Evolutionary conservation across 495 filamentous ascomycete genomes (phyloP).

Genomic region (Hypoxylon intermedium): DNA sequence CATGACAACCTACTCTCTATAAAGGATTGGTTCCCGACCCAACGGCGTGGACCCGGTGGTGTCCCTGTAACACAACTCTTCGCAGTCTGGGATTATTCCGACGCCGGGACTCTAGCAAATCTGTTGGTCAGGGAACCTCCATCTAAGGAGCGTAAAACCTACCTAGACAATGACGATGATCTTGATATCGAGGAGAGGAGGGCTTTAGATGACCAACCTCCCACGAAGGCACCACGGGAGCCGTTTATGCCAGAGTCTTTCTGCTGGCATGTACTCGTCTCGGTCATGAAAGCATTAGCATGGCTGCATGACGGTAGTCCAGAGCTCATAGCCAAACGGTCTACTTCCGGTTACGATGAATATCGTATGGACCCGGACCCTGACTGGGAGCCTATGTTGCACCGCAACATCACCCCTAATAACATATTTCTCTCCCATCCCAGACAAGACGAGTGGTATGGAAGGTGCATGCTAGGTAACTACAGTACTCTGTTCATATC

Average conservation of each 20-base stretch:
- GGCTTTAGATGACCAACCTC: too few relatives aligned
- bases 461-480: conserved; percentile 56
- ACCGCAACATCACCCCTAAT: conserved; percentile 48
- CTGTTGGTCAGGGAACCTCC: conserved; percentile 33
- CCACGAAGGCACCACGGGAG: background rate
- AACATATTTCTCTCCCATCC: conserved; percentile 56
- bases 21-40: conserved; percentile 32
- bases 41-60: background rate
- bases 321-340: conserved; percentile 2
- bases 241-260: conserved; percentile 51
- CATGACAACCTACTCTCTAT: conserved; percentile 53
- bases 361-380: conserved; percentile 29
- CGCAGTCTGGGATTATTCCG: conserved; percentile 51
- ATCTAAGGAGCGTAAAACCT: background rate
- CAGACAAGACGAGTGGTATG: conserved; percentile 55
- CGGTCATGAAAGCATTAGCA: conserved; percentile 48
- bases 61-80: conserved; percentile 11
- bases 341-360: background rate
- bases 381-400: conserved; percentile 57
- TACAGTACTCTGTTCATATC: conserved; percentile 46
- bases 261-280: conserved; percentile 54
- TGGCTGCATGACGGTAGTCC: conserved; percentile 53
- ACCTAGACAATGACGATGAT: conserved; percentile 2
- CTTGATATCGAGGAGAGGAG: background rate
- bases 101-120: conserved; percentile 46